phyloP scores from a whole-genome alignment of 495 filamentous ascomycete species.

The Letharia lupina region DNA sequence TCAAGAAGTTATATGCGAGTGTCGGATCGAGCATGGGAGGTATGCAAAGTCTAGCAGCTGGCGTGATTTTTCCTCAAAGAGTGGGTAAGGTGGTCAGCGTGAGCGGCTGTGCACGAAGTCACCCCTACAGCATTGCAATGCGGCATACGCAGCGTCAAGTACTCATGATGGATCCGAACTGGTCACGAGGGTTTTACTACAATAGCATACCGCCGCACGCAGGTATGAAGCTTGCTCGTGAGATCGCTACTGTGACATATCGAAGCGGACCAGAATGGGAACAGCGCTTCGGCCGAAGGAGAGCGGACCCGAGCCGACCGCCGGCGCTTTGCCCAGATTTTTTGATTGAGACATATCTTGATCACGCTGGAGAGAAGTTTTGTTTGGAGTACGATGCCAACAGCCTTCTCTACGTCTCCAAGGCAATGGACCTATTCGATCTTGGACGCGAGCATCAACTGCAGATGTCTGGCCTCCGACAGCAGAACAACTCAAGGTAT shows the following conservation, averaged over 20 bases:
- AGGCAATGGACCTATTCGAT: conserved; percentile 98
- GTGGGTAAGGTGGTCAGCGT: conserved; percentile 80
- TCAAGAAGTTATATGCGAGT: conserved; percentile 78
- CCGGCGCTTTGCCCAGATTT: conserved; percentile 95
- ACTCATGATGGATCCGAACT: conserved; percentile 96
- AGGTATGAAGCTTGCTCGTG: conserved; percentile 94
- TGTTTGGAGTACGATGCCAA: conserved; percentile 98
- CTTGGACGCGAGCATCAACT: conserved; percentile 61
- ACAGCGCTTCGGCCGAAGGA: conserved; percentile 77
- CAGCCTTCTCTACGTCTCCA: conserved; percentile 91
- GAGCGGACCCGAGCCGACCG: conserved; percentile 76
- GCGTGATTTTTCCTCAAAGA: conserved; percentile 74
- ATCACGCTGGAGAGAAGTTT: conserved; percentile 98
- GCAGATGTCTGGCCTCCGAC: conserved; percentile 40
- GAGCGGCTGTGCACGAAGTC: conserved; percentile 87
- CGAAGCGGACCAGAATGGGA: conserved; percentile 97
- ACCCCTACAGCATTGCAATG: conserved; percentile 98
- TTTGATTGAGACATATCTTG: conserved; percentile 95
- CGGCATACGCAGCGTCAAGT: conserved; percentile 97
- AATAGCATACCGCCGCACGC: conserved; percentile 79
- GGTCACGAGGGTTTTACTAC: conserved; percentile 97
- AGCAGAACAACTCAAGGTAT: conserved; percentile 43
- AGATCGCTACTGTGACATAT: conserved; percentile 97
- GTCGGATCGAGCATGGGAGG: conserved; percentile 97
- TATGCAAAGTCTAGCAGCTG: conserved; percentile 92